These are phyloP conservation scores for Aspergillus japonicus DNA, from an alignment of 2,329 filamentous ascomycete species.

Conservation along the genomic window DNA sequence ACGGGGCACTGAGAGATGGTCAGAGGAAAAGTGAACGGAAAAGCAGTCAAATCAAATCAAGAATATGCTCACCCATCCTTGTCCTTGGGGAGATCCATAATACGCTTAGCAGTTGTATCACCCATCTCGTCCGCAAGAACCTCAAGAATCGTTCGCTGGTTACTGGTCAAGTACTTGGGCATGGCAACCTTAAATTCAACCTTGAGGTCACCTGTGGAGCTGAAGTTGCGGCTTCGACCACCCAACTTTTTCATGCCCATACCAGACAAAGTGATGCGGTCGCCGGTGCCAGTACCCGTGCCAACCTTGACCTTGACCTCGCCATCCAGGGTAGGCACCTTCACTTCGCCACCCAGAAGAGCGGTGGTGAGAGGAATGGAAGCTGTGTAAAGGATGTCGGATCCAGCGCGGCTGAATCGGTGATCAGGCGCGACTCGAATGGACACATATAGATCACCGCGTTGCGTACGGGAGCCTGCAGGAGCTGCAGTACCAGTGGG, in stretches of 20 bases:
- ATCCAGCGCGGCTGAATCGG: slow-evolving; percentile 82
- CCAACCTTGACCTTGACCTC: slow-evolving; percentile 86
- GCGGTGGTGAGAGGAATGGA: slow-evolving; percentile 90
- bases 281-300: slow-evolving; percentile 88
- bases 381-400: slow-evolving; percentile 90
- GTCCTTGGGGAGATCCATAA: slow-evolving; percentile 71
- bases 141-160: slow-evolving; percentile 89
- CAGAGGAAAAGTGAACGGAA: background rate
- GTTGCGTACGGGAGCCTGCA: slow-evolving; percentile 63
- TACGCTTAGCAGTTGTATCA: slow-evolving; percentile 84
- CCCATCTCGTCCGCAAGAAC: slow-evolving; percentile 96
- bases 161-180: slow-evolving; percentile 89
- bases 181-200: slow-evolving; percentile 94
- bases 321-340: slow-evolving; percentile 84
- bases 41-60: background rate
- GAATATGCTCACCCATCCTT: slow-evolving; percentile 53
- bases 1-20: slow-evolving; percentile 21
- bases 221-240: slow-evolving; percentile 55
- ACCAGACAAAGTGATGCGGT: slow-evolving; percentile 81
- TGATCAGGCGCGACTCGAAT: slow-evolving; percentile 86
- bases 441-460: slow-evolving; percentile 87
- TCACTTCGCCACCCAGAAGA: slow-evolving; percentile 84
- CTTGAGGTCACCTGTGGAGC: slow-evolving; percentile 72
- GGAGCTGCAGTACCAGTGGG: slow-evolving; percentile 68
- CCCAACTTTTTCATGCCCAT: slow-evolving; percentile 91